Evolutionary conservation across 371 early-diverging fungal species (phyloP), one percentile per base, ranked within the genome.

Genomic region (Zancudomyces culisetae): DNA sequence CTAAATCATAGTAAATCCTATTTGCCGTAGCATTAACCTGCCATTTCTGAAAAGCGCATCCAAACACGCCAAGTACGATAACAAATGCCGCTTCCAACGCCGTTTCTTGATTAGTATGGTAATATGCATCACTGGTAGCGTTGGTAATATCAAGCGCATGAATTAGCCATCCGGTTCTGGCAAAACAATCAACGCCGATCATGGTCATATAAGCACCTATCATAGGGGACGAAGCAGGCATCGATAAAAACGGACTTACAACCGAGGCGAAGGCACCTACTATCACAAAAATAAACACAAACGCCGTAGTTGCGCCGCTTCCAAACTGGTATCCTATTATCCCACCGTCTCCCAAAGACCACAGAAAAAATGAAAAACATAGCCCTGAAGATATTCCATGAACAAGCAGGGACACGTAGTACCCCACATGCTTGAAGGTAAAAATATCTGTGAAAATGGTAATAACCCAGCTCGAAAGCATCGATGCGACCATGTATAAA

Each of bases 191-290:
- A 43, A 52, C 19, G 15, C 53, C 53, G 3, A 42, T 13, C 20
- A 52, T 52, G 20, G 41, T 41, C n/a, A 52, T 40, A 20, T 52
- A 52, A 18, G 45, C 18, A 6, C 53, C 53, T 20, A 52, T 52
- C 3, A 52, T 30, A 3, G 53, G 53, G 21, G 18, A 39, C 2
- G 10, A 2, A 2, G 30, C 24, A 3, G 53, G 53, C n/a, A 15
- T n/a, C 3, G 35, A 41, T 3, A 45, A 3, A 26, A 43, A 45
- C 3, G 53, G 53, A 30, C 35, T 43, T 2, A 39, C 21, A 3
- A 52, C n/a, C 12, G 19, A 8, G 3, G 28, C 2, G 18, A 42
- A 45, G 2, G 6, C n/a, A 27, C 29, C 20, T n/a, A 52, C 19
- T 3, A 22, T 18, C 2, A 42, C 53, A 27, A 43, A 52, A 4